These are phyloP conservation scores for Medicago ruthenica DNA, from an alignment of 306 rosid species.

Conservation along the genomic window DNA sequence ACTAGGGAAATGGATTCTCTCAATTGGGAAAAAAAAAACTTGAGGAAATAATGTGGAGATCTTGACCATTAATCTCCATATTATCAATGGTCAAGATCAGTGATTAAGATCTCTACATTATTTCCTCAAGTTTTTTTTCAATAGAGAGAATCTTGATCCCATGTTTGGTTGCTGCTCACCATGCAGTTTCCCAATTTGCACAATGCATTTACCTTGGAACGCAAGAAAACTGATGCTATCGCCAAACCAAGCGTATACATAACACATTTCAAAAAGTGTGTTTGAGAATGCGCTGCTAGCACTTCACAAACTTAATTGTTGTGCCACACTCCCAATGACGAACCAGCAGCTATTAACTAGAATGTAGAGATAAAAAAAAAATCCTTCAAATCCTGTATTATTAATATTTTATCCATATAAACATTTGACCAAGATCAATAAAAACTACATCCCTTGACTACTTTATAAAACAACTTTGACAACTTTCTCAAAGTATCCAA, in stretches of 20 bases:
- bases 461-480: conserved; percentile 44
- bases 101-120: too few species aligned
- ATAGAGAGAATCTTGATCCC: background rate
- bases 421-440: conserved; percentile 58
- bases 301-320: conserved; percentile 35
- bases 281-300: background rate
- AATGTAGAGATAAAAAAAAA: conserved; percentile 37
- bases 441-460: conserved; percentile 52
- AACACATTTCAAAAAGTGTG: background rate
- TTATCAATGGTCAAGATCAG: too few species aligned
- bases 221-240: background rate
- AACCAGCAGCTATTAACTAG: conserved; percentile 35
- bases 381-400: conserved; percentile 49
- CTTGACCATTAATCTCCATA: too few species aligned
- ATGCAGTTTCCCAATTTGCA: background rate
- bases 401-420: conserved; percentile 57
- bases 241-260: background rate
- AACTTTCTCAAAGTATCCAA: conserved; percentile 46
- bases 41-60: too few species aligned
- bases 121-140: too few species aligned
- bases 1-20: too few species aligned
- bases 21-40: too few species aligned
- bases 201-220: background rate
- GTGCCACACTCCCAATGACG: conserved; percentile 38
- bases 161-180: background rate